Percentiles rank a stretch among this genome's conserved stretches.
Evolutionary conservation across 192 early-diverging fungal genomes (phyloP).

Genomic region (Coemansia sp.): DNA sequence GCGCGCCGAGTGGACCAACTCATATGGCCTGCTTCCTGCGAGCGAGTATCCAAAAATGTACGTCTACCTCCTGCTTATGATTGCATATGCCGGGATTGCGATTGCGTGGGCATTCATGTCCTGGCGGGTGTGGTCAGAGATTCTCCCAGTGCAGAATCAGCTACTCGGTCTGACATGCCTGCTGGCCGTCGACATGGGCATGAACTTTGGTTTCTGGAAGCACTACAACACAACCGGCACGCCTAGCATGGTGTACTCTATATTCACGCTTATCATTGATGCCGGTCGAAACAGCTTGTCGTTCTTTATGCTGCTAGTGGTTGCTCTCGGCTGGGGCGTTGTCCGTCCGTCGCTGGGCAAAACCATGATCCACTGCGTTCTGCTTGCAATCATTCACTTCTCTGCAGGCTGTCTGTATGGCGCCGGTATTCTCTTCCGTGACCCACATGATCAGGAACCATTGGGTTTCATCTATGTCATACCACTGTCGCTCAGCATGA

Average conservation of each 20-base stretch:
- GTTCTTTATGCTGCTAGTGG: slow-evolving; percentile 95
- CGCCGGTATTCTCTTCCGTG: slow-evolving; percentile 70
- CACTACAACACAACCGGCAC: slow-evolving; percentile 63
- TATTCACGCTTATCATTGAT: slow-evolving; percentile 76
- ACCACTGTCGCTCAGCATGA: slow-evolving; percentile 88
- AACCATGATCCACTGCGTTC: slow-evolving; percentile 83
- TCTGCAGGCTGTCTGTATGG: slow-evolving; percentile 85
- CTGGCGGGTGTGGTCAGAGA: slow-evolving; percentile 81
- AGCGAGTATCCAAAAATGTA: slow-evolving; percentile 87
- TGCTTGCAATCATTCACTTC: slow-evolving; percentile 79
- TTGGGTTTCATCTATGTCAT: slow-evolving; percentile 77
- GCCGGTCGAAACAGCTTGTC: slow-evolving; percentile 90
- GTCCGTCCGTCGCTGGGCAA: slow-evolving; percentile 87
- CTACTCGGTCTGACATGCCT: slow-evolving; percentile 81
- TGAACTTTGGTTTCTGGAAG: slow-evolving; percentile 84
- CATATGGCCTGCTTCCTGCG: slow-evolving; percentile 81
- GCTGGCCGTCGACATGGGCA: slow-evolving; percentile 86
- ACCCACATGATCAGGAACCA: slow-evolving; percentile 61
- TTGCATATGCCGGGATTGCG: slow-evolving; percentile 74
- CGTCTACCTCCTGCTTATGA: slow-evolving; percentile 74
- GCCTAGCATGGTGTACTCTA: slow-evolving; percentile 63
- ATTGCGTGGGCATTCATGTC: slow-evolving; percentile 75
- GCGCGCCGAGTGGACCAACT: slow-evolving; percentile 67
- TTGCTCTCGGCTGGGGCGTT: slow-evolving; percentile 94
- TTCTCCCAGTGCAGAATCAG: slow-evolving; percentile 90